Percentiles rank a stretch among this genome's conserved stretches.
Conservation (phyloP, 192 early-diverging fungal genomes). For the Geranomyces variabilis region DNA sequence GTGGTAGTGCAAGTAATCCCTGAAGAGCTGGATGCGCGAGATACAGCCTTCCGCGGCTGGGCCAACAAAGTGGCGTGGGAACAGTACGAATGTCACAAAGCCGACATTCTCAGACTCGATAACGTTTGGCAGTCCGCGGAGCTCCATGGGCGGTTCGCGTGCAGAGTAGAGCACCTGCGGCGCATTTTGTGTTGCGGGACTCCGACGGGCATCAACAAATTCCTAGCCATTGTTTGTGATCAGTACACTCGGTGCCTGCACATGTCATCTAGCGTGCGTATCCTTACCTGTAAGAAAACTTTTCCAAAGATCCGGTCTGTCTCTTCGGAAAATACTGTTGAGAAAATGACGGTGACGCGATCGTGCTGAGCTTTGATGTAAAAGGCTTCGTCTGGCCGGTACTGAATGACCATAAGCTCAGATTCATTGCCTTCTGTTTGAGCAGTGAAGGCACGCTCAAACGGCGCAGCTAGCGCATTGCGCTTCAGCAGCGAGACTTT, state of each 20-base stretch:
- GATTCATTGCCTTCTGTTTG: conserved; percentile 74
- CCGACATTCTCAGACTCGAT: conserved; percentile 84
- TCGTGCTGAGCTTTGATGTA: conserved; percentile 89
- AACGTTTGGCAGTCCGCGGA: conserved; percentile 72
- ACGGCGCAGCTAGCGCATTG: conserved; percentile 92
- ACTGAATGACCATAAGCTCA: conserved; percentile 88
- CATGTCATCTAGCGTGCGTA: background rate
- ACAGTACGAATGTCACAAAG: conserved; percentile 97
- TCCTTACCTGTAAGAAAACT: conserved; percentile 88
- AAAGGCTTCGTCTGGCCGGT: conserved; percentile 92
- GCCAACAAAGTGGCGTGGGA: conserved; percentile 84
- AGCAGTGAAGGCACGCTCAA: conserved; percentile 85
- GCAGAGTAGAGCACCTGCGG: conserved; percentile 93
- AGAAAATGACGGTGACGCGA: conserved; percentile 97
- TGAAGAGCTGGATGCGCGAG: conserved; percentile 85
- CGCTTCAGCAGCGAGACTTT: conserved; percentile 90
- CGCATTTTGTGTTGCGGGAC: conserved; percentile 86
- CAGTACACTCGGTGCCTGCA: background rate
- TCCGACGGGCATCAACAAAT: conserved; percentile 98
- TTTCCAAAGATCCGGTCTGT: conserved; percentile 93
- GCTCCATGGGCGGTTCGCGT: conserved; percentile 93
- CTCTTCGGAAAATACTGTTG: conserved; percentile 96
- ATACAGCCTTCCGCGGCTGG: conserved; percentile 87
- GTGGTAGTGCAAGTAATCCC: conserved; percentile 64
- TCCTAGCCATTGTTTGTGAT: conserved; percentile 56